A percentile compares a stretch with the other conserved stretches of the same genome.
These are phyloP conservation scores for Didymosphaeria variabile DNA, from an alignment of 2,329 filamentous ascomycete genomes.

Conservation along the genomic window DNA sequence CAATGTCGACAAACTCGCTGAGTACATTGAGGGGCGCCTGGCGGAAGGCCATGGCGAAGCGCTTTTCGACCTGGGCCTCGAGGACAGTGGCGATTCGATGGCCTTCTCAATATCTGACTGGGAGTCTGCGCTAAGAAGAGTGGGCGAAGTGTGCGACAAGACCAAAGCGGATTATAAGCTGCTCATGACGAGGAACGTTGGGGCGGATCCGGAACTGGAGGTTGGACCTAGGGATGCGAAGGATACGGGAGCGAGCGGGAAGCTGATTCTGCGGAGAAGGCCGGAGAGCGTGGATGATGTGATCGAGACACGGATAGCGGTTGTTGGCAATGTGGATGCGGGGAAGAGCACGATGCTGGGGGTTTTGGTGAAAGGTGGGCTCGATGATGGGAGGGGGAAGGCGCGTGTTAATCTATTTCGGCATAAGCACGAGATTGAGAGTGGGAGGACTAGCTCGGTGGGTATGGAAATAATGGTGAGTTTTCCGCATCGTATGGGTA, in stretches of 20 bases:
- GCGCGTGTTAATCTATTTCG: slow-evolving; percentile 95
- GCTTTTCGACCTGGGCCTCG: slow-evolving; percentile 89
- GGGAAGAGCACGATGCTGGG: slow-evolving; percentile 97
- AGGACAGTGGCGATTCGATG: slow-evolving; percentile 90
- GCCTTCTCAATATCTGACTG: slow-evolving; percentile 77
- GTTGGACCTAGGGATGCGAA: slow-evolving; percentile 71
- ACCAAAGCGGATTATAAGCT: slow-evolving; percentile 79
- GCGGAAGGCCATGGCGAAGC: slow-evolving; percentile 88
- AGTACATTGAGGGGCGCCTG: slow-evolving; percentile 73
- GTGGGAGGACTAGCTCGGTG: slow-evolving; percentile 92
- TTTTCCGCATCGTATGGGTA: slow-evolving; percentile 61
- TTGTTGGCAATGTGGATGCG: slow-evolving; percentile 97
- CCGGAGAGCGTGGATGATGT: slow-evolving; percentile 82
- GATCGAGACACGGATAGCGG: slow-evolving; percentile 94
- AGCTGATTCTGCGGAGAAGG: slow-evolving; percentile 80
- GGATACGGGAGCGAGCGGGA: slow-evolving; percentile 81
- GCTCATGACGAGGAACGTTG: slow-evolving; percentile 90
- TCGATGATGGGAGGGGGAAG: slow-evolving; percentile 93
- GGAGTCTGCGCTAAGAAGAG: slow-evolving; percentile 72
- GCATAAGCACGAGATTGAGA: slow-evolving; percentile 98
- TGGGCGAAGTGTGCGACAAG: slow-evolving; percentile 71
- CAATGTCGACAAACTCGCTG: slow-evolving; percentile 69
- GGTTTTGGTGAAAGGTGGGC: slow-evolving; percentile 91
- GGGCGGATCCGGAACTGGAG: slow-evolving; percentile 77
- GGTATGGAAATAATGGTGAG: slow-evolving; percentile 87